Conservation (phyloP, 208 protist species). For the Leishmania guyanensis region DNA sequence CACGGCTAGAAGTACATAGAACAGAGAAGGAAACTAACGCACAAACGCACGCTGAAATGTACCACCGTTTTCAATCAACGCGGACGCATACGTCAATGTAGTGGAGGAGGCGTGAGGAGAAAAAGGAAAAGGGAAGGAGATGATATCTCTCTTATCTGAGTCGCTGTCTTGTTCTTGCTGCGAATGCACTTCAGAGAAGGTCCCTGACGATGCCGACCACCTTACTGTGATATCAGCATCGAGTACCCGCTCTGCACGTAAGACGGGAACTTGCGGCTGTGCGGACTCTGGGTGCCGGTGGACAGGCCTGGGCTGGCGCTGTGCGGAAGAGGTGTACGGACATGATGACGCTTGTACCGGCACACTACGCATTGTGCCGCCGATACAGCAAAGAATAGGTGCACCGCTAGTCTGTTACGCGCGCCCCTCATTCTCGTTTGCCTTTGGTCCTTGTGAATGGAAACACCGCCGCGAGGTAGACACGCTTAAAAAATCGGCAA, state of each 20-base stretch:
- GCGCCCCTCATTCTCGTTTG: no score
- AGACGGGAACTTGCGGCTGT: neutral
- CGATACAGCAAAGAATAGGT: neutral
- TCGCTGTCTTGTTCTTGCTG: neutral
- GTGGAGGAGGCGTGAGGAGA: neutral
- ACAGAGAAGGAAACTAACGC: no score
- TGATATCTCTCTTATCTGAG: neutral
- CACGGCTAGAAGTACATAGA: no score
- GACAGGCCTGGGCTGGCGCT: neutral
- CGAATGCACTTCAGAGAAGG: neutral
- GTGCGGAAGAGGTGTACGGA: neutral
- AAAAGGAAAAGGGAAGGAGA: neutral
- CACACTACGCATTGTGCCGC: neutral
- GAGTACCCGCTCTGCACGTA: neutral
- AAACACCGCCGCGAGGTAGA: no score
- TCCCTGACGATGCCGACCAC: neutral
- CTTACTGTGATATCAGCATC: neutral
- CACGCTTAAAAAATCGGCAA: no score
- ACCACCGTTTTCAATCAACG: no score
- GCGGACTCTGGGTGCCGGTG: neutral
- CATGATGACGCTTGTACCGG: neutral
- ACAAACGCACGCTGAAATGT: no score
- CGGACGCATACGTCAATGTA: no score
- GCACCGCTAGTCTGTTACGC: no score
- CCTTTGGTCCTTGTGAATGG: no score